phyloP scores from a whole-genome alignment of 345 rosid genomes.

The Angophora floribunda region DNA sequence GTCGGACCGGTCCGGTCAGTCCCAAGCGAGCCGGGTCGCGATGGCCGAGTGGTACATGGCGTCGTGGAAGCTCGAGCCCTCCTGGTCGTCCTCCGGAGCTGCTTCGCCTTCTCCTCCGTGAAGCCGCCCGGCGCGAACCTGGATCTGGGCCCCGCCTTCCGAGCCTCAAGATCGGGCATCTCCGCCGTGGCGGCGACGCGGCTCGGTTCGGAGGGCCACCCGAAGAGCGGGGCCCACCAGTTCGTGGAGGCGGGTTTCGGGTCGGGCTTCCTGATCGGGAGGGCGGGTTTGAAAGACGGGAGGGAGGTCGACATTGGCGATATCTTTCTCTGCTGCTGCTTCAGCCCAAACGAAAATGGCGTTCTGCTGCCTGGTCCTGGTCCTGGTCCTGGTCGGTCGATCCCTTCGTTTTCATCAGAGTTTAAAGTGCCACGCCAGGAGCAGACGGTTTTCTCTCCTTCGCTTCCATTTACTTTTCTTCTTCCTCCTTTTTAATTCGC shows the following conservation, averaged over 20 bases:
- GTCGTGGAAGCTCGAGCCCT: constrained; percentile 26
- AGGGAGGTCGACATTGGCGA: not conserved
- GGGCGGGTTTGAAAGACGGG: not conserved
- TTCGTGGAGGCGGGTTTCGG: not conserved
- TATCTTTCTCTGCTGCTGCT: not conserved
- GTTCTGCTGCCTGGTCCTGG: not conserved
- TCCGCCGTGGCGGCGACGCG: not conserved
- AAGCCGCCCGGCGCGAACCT: constrained; percentile 15
- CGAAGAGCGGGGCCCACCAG: constrained; percentile 34
- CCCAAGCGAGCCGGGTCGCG: constrained; percentile 31
- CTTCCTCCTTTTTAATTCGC: not conserved
- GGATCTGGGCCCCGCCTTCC: not conserved
- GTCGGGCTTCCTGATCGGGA: not conserved
- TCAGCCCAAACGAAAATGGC: not conserved
- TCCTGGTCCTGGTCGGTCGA: no score
- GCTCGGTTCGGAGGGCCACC: constrained; percentile 17
- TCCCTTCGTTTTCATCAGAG: not conserved
- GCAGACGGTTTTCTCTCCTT: not conserved
- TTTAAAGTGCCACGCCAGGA: not conserved
- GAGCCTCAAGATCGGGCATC: not conserved
- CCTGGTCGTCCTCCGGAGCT: constrained; percentile 35
- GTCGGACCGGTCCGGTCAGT: not conserved
- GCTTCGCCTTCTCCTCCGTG: constrained; percentile 48
- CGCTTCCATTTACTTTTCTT: not conserved
- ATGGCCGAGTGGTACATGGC: constrained; percentile 50